Evolutionary conservation across 768 basidiomycete genomes (phyloP), one percentile per base, ranked within the genome.

Genomic region (Boletus vinaceobasis): DNA sequence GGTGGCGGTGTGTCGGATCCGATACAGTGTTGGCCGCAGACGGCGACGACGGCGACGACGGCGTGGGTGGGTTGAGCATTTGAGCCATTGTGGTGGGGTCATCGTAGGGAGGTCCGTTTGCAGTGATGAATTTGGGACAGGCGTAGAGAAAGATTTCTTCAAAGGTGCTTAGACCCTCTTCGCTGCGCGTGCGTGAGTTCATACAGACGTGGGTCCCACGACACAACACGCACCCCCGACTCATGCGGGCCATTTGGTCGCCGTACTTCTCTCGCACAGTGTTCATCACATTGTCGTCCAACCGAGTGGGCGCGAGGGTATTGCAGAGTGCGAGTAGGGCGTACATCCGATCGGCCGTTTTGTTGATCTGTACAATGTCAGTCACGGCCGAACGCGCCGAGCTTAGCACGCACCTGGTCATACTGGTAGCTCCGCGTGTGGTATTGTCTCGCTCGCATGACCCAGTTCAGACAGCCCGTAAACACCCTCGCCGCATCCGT

Each of bases 301-400:
- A 75, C 53, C 94, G 81, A 52, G 88, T 94, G 2, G 97, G 95
- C 4, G 94, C 93, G 9, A 98, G 80, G 1, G 91, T 88, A 61
- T 93, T 89, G 75, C 93, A 96, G 56, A 99, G 85, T 7, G 94
- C 92, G 58, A 98, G 90, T 32, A 99, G 73, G 6, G 94, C 94
- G 65, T 98, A 96, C 95, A 98, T 99, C 43, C 97, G 79, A 67
- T 99, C 97, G 4, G 93, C 95, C 17, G 90, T 95, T 79, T 98
- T 98, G 76, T 88, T 93, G 73, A 99, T 97, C 90, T 93, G 62
- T 36, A 4, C 26, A 26, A 17, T 7, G 45, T 56, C 36, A 57
- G 42, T 33, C 9, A 27, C 43, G 9, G 26, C 15, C 1, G 14
- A 26, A 33, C 21, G 2, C 39, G 13, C 26, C 52, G 15, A 17